Conservation (phyloP, 1,284 basidiomycete species). For the Porodaedalea pini region DNA sequence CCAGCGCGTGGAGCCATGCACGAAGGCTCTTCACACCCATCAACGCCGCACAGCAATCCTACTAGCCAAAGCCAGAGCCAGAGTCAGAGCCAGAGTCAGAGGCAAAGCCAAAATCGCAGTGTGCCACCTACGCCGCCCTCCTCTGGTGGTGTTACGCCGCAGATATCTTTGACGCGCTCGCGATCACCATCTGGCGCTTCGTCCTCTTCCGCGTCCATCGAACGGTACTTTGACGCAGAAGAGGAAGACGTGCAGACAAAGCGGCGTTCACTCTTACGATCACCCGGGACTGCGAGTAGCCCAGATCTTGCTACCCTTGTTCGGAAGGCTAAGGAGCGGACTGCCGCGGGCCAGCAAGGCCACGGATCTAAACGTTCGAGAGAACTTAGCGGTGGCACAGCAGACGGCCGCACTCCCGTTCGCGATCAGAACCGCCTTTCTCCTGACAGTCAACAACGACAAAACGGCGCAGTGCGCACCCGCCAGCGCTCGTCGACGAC, state of each 20-base stretch:
- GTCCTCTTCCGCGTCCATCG: conserved; percentile 44
- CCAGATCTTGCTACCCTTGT: conserved; percentile 84
- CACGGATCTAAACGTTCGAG: neutral
- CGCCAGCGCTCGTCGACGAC: conserved; percentile 38
- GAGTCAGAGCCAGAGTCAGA: neutral
- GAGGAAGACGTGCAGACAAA: conserved; percentile 65
- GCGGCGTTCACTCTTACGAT: conserved; percentile 80
- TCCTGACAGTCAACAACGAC: conserved; percentile 14
- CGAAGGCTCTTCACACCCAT: conserved; percentile 31
- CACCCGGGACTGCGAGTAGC: conserved; percentile 82
- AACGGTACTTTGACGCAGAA: conserved; percentile 61
- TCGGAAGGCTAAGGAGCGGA: conserved; percentile 72
- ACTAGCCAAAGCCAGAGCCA: neutral
- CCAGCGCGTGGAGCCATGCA: conserved; percentile 22
- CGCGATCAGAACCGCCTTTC: conserved; percentile 10
- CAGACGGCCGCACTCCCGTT: neutral
- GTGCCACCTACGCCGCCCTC: conserved; percentile 10
- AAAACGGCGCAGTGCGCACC: conserved; percentile 18
- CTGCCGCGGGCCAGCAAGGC: conserved; percentile 27
- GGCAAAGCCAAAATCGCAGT: neutral
- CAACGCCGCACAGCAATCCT: conserved; percentile 35
- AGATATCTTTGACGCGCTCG: conserved; percentile 25
- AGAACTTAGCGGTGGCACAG: neutral
- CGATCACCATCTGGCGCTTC: conserved; percentile 38
- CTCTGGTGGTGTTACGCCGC: neutral